Evolutionary conservation across 345 rosid species (phyloP), one percentile per base, ranked within the genome.

Genomic region (Murraya paniculata): DNA sequence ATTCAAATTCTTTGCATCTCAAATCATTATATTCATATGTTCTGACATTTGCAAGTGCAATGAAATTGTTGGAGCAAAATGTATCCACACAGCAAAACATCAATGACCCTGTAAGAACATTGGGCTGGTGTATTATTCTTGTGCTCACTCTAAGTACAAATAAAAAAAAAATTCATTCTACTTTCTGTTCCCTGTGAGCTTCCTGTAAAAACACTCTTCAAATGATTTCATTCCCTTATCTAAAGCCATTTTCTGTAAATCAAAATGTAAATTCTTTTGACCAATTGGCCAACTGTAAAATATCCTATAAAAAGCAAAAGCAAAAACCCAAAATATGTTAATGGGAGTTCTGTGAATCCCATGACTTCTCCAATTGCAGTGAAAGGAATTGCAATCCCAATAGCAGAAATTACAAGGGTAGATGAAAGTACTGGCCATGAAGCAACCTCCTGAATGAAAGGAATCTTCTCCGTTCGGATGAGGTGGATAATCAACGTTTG

Each of bases 401-500:
- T 79, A 3, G 91, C 87, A 27, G 92, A 90, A 48, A 87, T 82
- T 33, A 87, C 9, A 16, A 88, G 27, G 2, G 96, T 90, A 5
- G 92, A 86, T 53, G 80, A 74, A 64, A 91, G 65, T 35, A 91
- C 91, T 1, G 88, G 91, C 93, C 91, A 87, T 6, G 93, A 87
- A 14, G 93, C 93, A 53, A 80, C 78, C 69, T 85, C 92, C 82
- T 88, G 90, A 68, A 88, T 64, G 79, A 90, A 89, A 31, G 96
- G 91, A 55, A 85, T 84, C 72, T 90, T 90, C 86, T 87, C 93
- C 0, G 93, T 89, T 38, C 92, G 79, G 80, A 91, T 87, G 80
- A 91, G 81, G 84, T 91, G 92, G 82, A 78, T 87, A 62, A 91
- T 87, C 71, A 91, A 70, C 9, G 90, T 86, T 83, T 90, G 92